These are phyloP conservation scores for Tricholomella constricta DNA, from an alignment of 768 basidiomycete species.

Conservation along the genomic window DNA sequence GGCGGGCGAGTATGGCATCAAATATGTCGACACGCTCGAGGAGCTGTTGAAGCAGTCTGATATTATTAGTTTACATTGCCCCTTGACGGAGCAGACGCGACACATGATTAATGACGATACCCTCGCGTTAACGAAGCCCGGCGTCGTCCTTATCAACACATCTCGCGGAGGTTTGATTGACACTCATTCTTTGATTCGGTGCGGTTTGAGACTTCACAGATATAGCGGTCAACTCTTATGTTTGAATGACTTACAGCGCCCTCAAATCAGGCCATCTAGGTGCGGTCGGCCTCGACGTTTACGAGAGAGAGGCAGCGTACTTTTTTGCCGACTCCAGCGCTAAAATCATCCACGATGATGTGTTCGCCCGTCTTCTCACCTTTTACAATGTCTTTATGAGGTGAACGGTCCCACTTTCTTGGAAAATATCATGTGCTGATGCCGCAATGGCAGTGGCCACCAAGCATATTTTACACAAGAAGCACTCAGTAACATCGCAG, in stretches of 20 bases:
- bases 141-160: constrained; percentile 44
- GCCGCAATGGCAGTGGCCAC: constrained; percentile 34
- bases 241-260: constrained; percentile 22
- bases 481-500: constrained; percentile 41
- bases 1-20: constrained; percentile 38
- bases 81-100: constrained; percentile 35
- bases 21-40: constrained; percentile 38
- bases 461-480: constrained; percentile 45
- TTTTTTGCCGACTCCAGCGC: constrained; percentile 46
- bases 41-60: constrained; percentile 38
- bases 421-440: not conserved
- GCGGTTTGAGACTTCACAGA: constrained; percentile 4
- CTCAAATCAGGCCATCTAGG: constrained; percentile 41
- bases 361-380: constrained; percentile 44
- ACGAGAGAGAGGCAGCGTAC: constrained; percentile 42
- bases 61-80: constrained; percentile 46
- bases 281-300: constrained; percentile 47
- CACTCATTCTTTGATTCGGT: constrained; percentile 43
- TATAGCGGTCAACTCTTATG: not conserved
- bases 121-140: constrained; percentile 39
- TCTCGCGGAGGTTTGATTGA: constrained; percentile 46
- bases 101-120: constrained; percentile 45
- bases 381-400: constrained; percentile 51
- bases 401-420: constrained; percentile 21
- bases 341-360: constrained; percentile 47